Conservation (phyloP, 2,329 filamentous ascomycete species). For the Lachnum nothofagi region DNA sequence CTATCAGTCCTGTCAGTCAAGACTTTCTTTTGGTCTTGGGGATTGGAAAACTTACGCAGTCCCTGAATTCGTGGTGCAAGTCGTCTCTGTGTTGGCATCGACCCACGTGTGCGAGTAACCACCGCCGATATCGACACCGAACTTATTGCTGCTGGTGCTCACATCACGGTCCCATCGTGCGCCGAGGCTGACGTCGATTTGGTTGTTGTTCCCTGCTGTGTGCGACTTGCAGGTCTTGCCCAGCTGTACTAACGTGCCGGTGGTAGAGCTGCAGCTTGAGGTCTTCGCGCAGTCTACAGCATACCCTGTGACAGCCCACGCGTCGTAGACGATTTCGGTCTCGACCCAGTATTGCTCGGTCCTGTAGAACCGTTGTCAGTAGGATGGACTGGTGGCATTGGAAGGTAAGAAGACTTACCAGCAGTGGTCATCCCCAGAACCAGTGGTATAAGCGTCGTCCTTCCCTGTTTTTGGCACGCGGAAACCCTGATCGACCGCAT, state of each 20-base stretch:
- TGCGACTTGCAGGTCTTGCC: background rate
- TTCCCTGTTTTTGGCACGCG: background rate
- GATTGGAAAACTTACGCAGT: no score
- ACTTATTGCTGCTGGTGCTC: no score
- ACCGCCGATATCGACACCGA: no score
- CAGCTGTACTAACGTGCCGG: background rate
- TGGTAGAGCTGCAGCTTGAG: background rate
- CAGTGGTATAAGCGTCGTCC: background rate
- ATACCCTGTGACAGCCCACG: background rate
- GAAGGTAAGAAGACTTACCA: no score
- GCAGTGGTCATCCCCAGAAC: no score
- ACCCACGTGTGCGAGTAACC: no score
- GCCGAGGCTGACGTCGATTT: background rate
- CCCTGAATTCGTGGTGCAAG: no score
- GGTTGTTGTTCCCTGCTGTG: background rate
- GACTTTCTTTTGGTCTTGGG: no score
- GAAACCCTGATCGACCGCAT: background rate
- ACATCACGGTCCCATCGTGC: no score
- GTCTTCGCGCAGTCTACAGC: slow-evolving; percentile 2
- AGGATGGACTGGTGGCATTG: background rate
- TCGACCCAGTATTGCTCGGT: slow-evolving; percentile 2
- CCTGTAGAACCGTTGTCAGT: background rate
- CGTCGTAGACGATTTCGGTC: background rate
- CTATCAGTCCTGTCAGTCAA: no score
- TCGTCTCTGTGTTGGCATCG: no score